These are phyloP conservation scores for Eucalyptus erythrocorys DNA, from an alignment of 345 rosid species.

Conservation along the genomic window DNA sequence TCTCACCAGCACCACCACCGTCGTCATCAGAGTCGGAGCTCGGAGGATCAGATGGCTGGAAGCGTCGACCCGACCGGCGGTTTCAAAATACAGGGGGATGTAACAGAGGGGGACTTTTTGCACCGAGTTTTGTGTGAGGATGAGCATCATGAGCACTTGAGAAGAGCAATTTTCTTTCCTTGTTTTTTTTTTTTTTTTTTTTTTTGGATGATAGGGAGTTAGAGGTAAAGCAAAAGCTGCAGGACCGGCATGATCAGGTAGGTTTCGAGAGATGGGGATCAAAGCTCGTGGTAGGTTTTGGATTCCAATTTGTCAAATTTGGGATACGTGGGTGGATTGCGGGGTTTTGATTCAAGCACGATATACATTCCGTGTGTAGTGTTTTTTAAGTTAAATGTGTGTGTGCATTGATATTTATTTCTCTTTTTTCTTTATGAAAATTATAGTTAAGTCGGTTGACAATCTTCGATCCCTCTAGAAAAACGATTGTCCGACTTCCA, in stretches of 20 bases:
- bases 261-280: not conserved
- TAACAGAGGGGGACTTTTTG: not conserved
- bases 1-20: not conserved
- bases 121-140: no score
- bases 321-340: not conserved
- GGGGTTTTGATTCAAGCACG: not conserved
- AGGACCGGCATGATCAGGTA: not conserved
- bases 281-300: no score
- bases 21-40: not conserved
- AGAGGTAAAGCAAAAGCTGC: not conserved
- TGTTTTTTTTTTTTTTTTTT: not conserved
- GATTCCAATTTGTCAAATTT: no score
- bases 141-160: not conserved
- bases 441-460: fast-evolving
- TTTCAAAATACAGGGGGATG: not conserved
- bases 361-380: not conserved
- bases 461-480: not conserved
- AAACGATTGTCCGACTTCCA: not conserved
- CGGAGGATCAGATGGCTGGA: not conserved
- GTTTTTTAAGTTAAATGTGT: not conserved
- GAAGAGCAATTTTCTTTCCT: not conserved
- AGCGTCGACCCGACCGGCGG: no score
- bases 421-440: not conserved
- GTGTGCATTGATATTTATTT: not conserved
- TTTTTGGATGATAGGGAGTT: not conserved